Percentiles rank a stretch among this genome's conserved stretches.
phyloP scores from a whole-genome alignment of 805 yeast genomes.

The Saturnispora kantuleensis region DNA sequence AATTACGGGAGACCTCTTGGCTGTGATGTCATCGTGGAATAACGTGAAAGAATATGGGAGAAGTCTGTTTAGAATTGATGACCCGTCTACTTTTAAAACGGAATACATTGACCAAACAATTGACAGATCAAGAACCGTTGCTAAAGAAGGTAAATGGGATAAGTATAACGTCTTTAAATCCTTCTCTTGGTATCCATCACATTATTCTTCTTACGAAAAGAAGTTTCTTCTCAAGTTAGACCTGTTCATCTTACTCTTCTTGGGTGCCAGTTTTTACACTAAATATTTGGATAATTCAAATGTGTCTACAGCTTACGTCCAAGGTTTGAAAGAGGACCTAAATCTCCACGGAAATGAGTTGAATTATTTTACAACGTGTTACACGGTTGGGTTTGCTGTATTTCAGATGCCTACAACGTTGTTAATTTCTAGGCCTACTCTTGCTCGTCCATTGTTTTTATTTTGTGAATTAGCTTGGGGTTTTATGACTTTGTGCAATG shows the following conservation, averaged over 20 bases:
- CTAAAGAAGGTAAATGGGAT: constrained; percentile 5
- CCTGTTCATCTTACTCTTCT: constrained; percentile 11
- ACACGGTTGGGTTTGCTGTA: constrained; percentile 42
- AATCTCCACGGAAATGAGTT: constrained; percentile 17
- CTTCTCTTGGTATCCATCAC: constrained; percentile 14
- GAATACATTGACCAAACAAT: constrained; percentile 12
- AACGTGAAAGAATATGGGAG: too few relatives aligned
- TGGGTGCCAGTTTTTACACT: constrained; percentile 34
- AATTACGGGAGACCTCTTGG: too few relatives aligned
- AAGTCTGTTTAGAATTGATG: constrained; percentile 6
- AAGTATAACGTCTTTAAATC: constrained; percentile 10
- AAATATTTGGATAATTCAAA: constrained; percentile 53
- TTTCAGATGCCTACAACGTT: constrained; percentile 56
- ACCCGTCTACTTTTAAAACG: constrained; percentile 9
- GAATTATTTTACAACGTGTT: constrained; percentile 20
- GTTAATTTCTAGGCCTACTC: constrained; percentile 36
- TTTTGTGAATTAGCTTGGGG: constrained; percentile 43
- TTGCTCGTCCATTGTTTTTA: constrained; percentile 37
- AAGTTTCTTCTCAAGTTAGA: constrained; percentile 13
- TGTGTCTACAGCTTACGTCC: constrained; percentile 50
- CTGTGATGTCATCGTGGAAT: too few relatives aligned
- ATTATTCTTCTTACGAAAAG: constrained; percentile 14
- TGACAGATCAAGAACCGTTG: constrained; percentile 12
- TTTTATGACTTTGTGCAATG: constrained; percentile 30
- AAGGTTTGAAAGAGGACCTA: constrained; percentile 50